Evolutionary conservation across 2,329 filamentous ascomycete genomes (phyloP), one percentile per base, ranked within the genome.

Genomic region (Blastomyces gilchristii): DNA sequence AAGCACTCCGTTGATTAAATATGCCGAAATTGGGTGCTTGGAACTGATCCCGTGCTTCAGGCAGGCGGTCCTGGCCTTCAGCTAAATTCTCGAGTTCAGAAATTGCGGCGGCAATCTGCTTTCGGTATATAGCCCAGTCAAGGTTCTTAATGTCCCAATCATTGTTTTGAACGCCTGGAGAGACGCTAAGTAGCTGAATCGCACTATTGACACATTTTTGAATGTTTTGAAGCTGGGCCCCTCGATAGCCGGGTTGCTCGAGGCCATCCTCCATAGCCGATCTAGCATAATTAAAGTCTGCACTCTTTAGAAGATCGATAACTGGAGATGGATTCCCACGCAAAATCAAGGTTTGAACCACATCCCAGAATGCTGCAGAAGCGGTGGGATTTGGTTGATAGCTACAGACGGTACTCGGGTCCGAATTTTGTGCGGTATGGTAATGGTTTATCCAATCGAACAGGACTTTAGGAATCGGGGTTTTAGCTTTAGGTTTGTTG

Each of bases 41-140:
- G 69, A 83, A 82, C 2, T 75, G 69, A 47, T 71, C 73, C 3
- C 77, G 74, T 28, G 72, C 70, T n/a, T 76, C 69, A 67, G 76
- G 73, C 49, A 79, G 72, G 71, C 81, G 72, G 56, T 86, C 84
- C 63, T 83, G 83, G 50, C 88, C 90, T 76, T 96, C 91, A 2
- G 91, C 89, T 70, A 94, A 91, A 14, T 85, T 83, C 57, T 87
- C 85, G 25, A 97, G 81, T 62, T 89, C 84, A 61, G 87, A 83
- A 62, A 90, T 78, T 2, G 88, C 85, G 41, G 86, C 84, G 53
- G 85, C 81, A 18, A 91, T 85, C 62, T 88, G 85, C 66, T 89
- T 85, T 61, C 93, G 85, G 77, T 94, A 97, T 49, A 94, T 76
- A 18, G 83, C 85, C 93, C 93, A 97, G 64, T 93, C 89, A 67